Evolutionary conservation across 345 rosid species (phyloP).

Genomic region (Eucalyptus rudis): DNA sequence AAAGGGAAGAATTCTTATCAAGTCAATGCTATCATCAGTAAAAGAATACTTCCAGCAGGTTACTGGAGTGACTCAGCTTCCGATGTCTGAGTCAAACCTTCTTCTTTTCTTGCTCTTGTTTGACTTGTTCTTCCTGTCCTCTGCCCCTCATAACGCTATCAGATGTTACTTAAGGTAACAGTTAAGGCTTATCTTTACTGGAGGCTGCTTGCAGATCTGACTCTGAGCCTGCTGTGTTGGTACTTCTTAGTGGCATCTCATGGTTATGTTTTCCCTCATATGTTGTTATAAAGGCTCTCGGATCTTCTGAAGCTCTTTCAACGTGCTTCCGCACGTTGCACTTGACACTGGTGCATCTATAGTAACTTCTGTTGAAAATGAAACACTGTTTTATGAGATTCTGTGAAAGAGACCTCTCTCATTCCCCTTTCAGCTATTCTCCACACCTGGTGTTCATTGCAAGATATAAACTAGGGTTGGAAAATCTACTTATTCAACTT

Average conservation of each 20-base stretch:
- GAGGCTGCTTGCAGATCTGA: slow-evolving; percentile 2
- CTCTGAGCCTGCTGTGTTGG: slow-evolving; percentile 6
- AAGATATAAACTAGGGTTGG: not conserved
- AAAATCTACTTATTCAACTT: not conserved
- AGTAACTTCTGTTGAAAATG: slow-evolving; percentile 69
- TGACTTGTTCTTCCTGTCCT: not conserved
- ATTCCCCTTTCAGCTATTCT: not conserved
- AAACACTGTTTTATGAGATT: not conserved
- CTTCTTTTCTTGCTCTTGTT: not conserved
- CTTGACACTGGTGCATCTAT: slow-evolving; percentile 67
- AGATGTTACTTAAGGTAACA: not conserved
- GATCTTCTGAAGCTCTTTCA: slow-evolving; percentile 86
- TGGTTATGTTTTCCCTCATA: slow-evolving; percentile 95
- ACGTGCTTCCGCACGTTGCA: slow-evolving; percentile 92
- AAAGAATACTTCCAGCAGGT: not conserved
- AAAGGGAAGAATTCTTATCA: not conserved
- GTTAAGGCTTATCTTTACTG: slow-evolving; percentile 10
- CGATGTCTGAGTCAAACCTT: not conserved
- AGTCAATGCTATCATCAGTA: not conserved
- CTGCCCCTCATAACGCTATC: not conserved
- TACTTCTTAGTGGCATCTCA: slow-evolving; percentile 42
- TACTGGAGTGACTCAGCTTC: not conserved
- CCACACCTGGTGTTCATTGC: not conserved
- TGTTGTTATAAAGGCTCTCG: slow-evolving; percentile 77
- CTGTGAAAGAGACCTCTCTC: not conserved